phyloP scores from a whole-genome alignment of 805 yeast species.

The Starmera pachycereana region DNA sequence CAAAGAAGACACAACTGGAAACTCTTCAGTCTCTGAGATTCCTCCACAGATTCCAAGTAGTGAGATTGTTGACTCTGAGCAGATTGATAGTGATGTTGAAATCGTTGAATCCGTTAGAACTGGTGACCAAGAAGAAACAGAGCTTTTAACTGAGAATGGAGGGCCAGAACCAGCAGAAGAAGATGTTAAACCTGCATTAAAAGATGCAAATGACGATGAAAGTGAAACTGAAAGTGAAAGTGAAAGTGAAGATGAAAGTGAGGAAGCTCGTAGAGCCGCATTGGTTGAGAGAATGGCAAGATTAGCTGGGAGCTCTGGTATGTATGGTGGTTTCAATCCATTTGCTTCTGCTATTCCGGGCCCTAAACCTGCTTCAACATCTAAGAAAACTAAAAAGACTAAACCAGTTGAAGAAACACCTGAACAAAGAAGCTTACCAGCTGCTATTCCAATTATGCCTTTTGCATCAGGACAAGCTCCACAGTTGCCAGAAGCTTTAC shows the following conservation, averaged over 20 bases:
- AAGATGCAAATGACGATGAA: constrained; percentile 26
- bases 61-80: not conserved
- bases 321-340: constrained; percentile 31
- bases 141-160: not conserved
- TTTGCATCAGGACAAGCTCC: constrained; percentile 25
- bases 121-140: not conserved
- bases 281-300: constrained; percentile 94
- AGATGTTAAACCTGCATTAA: constrained; percentile 14
- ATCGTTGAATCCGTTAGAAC: not conserved
- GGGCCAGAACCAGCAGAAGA: constrained; percentile 7
- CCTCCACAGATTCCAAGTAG: constrained; percentile 1
- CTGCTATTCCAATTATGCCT: constrained; percentile 45
- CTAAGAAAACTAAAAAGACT: constrained; percentile 16
- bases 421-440: constrained; percentile 17
- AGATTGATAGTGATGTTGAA: constrained; percentile 1
- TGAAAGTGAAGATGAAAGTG: constrained; percentile 59
- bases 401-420: constrained; percentile 8
- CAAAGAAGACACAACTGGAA: not conserved
- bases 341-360: constrained; percentile 28
- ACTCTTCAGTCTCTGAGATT: not conserved
- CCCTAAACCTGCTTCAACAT: constrained; percentile 12
- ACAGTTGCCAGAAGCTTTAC: constrained; percentile 12
- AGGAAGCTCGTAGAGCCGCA: constrained; percentile 64
- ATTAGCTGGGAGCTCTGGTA: constrained; percentile 66
- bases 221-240: constrained; percentile 41